Percentiles rank a stretch among this genome's conserved stretches.
These are phyloP conservation scores for Suhomyces pyralidae DNA, from an alignment of 805 yeast genomes.

Conservation along the genomic window DNA sequence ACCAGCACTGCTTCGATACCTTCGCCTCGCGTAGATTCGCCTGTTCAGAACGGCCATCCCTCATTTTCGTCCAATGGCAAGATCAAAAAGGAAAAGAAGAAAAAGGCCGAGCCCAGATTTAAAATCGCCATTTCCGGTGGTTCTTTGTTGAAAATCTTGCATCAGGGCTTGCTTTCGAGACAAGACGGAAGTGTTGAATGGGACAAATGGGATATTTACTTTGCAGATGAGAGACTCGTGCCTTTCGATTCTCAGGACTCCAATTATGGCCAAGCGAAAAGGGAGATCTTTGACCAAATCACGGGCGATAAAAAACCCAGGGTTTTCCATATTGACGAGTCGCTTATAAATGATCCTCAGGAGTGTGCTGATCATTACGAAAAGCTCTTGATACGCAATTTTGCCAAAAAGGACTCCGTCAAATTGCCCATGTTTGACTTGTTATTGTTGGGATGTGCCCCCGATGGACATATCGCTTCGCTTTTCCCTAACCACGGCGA, in stretches of 20 bases:
- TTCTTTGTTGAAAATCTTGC: conserved; percentile 78
- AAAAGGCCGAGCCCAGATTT: conserved; percentile 66
- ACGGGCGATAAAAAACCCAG: conserved; percentile 57
- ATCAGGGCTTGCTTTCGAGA: conserved; percentile 79
- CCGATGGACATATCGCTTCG: conserved; percentile 98
- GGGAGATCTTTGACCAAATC: conserved; percentile 73
- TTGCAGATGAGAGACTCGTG: conserved; percentile 94
- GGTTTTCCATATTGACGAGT: conserved; percentile 79
- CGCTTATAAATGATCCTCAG: conserved; percentile 71
- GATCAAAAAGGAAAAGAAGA: conserved; percentile 36
- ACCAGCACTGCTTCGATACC: conserved; percentile 10
- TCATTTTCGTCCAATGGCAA: conserved; percentile 14
- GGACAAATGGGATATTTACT: conserved; percentile 94
- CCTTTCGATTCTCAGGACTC: conserved; percentile 80
- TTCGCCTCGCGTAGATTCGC: conserved; percentile 3
- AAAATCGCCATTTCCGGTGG: conserved; percentile 94
- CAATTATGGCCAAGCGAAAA: conserved; percentile 85
- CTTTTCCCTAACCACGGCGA: conserved; percentile 87
- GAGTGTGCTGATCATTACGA: conserved; percentile 95
- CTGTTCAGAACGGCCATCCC: conserved; percentile 1
- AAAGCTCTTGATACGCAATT: conserved; percentile 77
- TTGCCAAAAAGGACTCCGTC: conserved; percentile 95
- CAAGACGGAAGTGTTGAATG: conserved; percentile 66
- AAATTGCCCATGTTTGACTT: conserved; percentile 93
- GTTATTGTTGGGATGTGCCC: conserved; percentile 92